A percentile compares a stretch with the other conserved stretches of the same genome.
Conservation (phyloP, 805 yeast species). For the Groenewaldozyma salmanticensis region DNA sequence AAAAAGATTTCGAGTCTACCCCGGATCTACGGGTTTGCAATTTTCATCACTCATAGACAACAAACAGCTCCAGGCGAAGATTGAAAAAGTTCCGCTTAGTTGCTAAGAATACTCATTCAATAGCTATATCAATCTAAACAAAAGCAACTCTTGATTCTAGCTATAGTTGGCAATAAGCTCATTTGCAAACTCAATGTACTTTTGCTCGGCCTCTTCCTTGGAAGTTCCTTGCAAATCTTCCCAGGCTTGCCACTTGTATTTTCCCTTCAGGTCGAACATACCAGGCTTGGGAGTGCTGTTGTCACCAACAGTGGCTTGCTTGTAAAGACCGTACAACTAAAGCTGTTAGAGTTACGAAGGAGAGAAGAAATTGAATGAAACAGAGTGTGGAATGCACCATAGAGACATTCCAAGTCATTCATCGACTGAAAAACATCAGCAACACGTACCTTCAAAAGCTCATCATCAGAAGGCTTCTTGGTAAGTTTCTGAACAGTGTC, state of each 20-base stretch:
- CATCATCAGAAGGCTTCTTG: slow-evolving; percentile 76
- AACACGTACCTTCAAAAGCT: slow-evolving; percentile 46
- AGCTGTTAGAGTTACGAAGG: too few species aligned
- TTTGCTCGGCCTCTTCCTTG: slow-evolving; percentile 82
- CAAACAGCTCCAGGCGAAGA: too few species aligned
- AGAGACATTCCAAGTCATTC: too few species aligned
- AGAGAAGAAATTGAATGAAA: too few species aligned
- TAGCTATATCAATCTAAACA: too few species aligned
- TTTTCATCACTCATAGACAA: too few species aligned
- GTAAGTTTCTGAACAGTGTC: slow-evolving; percentile 66
- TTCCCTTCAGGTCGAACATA: slow-evolving; percentile 83
- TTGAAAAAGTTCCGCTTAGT: too few species aligned
- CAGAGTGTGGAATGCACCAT: too few species aligned
- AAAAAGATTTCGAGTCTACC: too few species aligned
- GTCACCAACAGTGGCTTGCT: slow-evolving; percentile 97
- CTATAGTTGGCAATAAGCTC: slow-evolving; percentile 21
- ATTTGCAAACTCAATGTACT: slow-evolving; percentile 35
- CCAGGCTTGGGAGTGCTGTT: slow-evolving; percentile 83
- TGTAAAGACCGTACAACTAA: slow-evolving; percentile 77
- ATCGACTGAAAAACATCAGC: background rate
- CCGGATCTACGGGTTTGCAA: too few species aligned
- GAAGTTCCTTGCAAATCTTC: slow-evolving; percentile 73
- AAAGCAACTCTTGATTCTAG: too few species aligned
- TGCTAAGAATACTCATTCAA: too few species aligned
- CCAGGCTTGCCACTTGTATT: slow-evolving; percentile 98